Percentiles rank a stretch among this genome's conserved stretches.
Evolutionary conservation across 495 filamentous ascomycete genomes (phyloP).

Genomic region (Podospora sp.): DNA sequence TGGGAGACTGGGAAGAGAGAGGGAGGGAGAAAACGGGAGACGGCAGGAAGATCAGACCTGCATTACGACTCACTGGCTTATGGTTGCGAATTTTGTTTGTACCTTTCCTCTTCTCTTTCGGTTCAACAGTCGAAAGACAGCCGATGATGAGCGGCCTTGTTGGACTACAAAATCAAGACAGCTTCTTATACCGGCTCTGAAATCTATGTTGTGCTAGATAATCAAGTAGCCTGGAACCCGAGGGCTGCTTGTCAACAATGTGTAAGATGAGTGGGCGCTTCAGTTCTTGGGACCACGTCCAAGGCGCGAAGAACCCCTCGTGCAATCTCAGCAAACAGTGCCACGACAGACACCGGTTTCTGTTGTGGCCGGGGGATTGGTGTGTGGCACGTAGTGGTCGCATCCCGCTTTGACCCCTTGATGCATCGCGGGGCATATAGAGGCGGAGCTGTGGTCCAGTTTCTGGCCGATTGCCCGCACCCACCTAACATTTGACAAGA

Average conservation of each 20-base stretch:
- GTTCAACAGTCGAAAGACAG: background rate
- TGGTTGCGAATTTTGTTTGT: slow-evolving; percentile 6
- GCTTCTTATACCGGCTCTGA: background rate
- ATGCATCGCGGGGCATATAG: slow-evolving; percentile 11
- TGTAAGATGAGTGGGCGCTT: too few species aligned
- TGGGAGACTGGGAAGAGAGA: too few species aligned
- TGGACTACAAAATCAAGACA: slow-evolving; percentile 8
- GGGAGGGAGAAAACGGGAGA: background rate
- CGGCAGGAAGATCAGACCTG: background rate
- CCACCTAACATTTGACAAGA: background rate
- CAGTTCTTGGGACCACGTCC: background rate
- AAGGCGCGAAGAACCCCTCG: background rate
- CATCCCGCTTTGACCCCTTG: slow-evolving; percentile 19
- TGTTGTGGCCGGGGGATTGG: background rate
- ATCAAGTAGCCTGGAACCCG: too few species aligned
- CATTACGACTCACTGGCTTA: slow-evolving; percentile 10
- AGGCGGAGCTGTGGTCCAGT: background rate
- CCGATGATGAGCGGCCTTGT: background rate
- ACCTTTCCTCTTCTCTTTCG: background rate
- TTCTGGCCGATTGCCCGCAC: background rate
- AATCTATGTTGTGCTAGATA: too few species aligned
- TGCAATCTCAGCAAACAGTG: too few species aligned
- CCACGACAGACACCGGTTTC: background rate
- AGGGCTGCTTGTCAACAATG: too few species aligned
- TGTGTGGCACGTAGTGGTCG: background rate